Conservation (phyloP, 2,329 filamentous ascomycete species). For the Elsinoe ampelina region DNA sequence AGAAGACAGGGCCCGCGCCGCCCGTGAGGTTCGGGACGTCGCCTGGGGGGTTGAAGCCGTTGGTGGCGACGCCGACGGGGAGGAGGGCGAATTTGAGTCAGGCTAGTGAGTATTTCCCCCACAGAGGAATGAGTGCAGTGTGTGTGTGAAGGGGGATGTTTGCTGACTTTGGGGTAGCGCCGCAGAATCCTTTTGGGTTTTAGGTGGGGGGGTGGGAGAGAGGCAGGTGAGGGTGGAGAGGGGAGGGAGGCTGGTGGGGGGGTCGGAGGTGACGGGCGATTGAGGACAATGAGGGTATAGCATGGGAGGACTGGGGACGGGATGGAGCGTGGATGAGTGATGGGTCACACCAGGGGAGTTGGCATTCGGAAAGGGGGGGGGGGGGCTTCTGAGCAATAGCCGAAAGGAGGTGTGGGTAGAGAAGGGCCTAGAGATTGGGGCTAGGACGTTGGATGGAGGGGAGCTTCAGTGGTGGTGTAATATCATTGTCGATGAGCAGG, state of each 20-base stretch:
- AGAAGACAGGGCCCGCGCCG: constrained; percentile 78
- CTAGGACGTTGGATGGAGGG: neutral
- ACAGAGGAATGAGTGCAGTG: neutral
- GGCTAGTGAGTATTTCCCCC: constrained; percentile 68
- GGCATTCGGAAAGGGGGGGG: too few species aligned
- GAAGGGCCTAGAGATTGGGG: neutral
- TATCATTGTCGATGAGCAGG: neutral
- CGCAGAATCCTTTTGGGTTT: constrained; percentile 63
- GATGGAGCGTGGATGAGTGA: too few species aligned
- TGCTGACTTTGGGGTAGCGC: constrained; percentile 39
- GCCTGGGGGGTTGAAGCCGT: constrained; percentile 56
- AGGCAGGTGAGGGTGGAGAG: neutral
- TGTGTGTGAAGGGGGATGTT: constrained; percentile 12
- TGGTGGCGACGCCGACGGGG: constrained; percentile 79
- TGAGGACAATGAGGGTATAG: too few species aligned
- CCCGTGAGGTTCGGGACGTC: constrained; percentile 80
- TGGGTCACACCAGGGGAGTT: too few species aligned
- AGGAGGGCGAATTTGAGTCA: constrained; percentile 81
- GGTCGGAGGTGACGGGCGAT: neutral
- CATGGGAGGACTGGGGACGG: too few species aligned
- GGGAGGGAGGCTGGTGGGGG: neutral
- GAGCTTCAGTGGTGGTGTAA: neutral
- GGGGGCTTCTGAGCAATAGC: too few species aligned
- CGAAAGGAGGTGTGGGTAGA: neutral
- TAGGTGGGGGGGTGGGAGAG: constrained; percentile 27